A percentile compares a stretch with the other conserved stretches of the same genome.
These are phyloP conservation scores for Fraxinus xanthoxyloides DNA, from an alignment of 305 asterid genomes.

Conservation along the genomic window DNA sequence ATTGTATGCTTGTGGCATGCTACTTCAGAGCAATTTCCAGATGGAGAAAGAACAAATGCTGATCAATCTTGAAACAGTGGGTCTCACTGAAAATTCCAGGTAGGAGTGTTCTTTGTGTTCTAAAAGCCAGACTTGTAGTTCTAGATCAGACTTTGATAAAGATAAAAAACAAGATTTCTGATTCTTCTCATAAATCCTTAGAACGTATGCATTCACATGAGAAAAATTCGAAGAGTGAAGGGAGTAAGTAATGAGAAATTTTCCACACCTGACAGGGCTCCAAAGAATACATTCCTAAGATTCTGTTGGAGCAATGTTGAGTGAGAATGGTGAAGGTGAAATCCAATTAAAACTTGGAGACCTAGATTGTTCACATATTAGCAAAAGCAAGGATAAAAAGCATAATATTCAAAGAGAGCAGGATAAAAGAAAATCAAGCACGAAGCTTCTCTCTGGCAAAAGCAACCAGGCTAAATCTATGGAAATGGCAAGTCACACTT, in stretches of 20 bases:
- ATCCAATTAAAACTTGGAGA: constrained; percentile 38
- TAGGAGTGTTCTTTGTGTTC: constrained; percentile 43
- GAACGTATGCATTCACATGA: constrained; percentile 23
- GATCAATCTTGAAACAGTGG: constrained; percentile 26
- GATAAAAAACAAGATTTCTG: constrained; percentile 35
- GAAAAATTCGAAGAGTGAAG: constrained; percentile 45
- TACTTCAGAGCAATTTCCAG: constrained; percentile 22
- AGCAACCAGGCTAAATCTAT: constrained; percentile 39
- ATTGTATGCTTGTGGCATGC: not conserved
- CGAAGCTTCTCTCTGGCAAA: constrained; percentile 33
- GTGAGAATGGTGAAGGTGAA: constrained; percentile 45
- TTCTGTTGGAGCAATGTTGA: constrained; percentile 43
- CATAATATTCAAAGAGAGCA: constrained; percentile 39
- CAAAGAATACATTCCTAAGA: constrained; percentile 44
- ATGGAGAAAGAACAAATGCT: constrained; percentile 30
- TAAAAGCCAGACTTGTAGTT: constrained; percentile 37
- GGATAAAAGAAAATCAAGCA: constrained; percentile 50
- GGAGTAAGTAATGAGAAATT: constrained; percentile 43
- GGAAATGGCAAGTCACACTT: constrained; percentile 59
- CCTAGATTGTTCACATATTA: constrained; percentile 38
- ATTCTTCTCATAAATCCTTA: constrained; percentile 31
- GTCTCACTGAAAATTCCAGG: constrained; percentile 38
- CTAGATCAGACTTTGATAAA: constrained; percentile 36
- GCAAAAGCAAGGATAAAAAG: constrained; percentile 46
- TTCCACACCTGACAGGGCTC: constrained; percentile 42